These are phyloP conservation scores for Austropuccinia psidii DNA, from an alignment of 1,284 basidiomycete species.

Conservation along the genomic window DNA sequence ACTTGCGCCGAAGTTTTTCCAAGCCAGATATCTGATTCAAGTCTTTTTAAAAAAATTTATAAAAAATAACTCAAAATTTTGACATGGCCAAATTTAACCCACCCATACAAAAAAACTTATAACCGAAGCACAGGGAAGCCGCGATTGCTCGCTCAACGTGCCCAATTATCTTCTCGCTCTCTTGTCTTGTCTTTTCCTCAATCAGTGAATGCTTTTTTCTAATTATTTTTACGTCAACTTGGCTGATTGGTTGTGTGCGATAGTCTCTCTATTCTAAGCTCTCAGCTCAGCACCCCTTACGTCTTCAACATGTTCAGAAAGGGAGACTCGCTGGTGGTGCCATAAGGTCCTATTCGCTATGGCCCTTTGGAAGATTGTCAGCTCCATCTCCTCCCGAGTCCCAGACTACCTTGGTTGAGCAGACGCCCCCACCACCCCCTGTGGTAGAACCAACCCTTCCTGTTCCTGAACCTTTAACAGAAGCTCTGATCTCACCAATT, in stretches of 20 bases:
- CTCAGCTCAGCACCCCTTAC: neutral
- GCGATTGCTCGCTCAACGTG: too few relatives aligned
- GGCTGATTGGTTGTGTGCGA: neutral
- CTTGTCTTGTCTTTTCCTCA: too few relatives aligned
- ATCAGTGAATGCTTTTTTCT: too few relatives aligned
- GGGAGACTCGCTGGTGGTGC: neutral
- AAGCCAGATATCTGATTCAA: too few relatives aligned
- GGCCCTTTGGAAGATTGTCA: constrained; percentile 7
- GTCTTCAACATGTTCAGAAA: neutral
- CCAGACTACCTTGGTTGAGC: neutral
- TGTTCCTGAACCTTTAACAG: neutral
- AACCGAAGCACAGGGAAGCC: too few relatives aligned
- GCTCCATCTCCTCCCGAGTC: neutral
- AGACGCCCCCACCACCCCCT: neutral
- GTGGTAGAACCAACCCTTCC: neutral
- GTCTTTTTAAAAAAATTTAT: too few relatives aligned
- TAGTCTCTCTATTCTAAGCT: neutral
- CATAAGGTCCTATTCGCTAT: constrained; percentile 1
- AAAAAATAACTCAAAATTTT: too few relatives aligned
- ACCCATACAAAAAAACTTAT: too few relatives aligned
- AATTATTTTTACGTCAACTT: too few relatives aligned
- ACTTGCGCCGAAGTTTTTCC: too few relatives aligned
- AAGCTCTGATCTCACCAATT: neutral
- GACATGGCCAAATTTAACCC: too few relatives aligned
- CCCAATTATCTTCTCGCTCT: neutral